Evolutionary conservation across 495 filamentous ascomycete genomes (phyloP).

Genomic region (Clohesyomyces aquaticus): DNA sequence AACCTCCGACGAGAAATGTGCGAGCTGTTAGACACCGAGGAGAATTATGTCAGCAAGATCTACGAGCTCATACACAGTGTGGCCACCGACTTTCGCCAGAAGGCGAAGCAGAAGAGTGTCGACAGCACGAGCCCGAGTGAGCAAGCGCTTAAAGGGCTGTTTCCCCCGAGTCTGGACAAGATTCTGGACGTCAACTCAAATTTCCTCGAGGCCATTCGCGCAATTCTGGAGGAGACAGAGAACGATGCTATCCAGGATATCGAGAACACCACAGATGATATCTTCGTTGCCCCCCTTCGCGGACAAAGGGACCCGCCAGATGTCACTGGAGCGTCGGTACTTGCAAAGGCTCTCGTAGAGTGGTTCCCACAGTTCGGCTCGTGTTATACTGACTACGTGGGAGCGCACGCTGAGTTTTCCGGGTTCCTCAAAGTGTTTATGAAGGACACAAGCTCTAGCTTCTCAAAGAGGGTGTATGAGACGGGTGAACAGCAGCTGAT

Average conservation of each 20-base stretch:
- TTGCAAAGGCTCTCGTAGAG: constrained; percentile 77
- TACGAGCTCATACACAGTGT: constrained; percentile 78
- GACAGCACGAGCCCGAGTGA: constrained; percentile 73
- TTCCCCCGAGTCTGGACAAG: constrained; percentile 74
- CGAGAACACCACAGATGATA: constrained; percentile 37
- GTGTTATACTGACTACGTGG: constrained; percentile 89
- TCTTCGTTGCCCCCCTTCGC: constrained; percentile 35
- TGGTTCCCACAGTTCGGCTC: constrained; percentile 90
- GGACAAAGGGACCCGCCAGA: constrained; percentile 52
- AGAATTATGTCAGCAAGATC: constrained; percentile 85
- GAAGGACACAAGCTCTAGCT: constrained; percentile 73
- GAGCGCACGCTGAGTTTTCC: constrained; percentile 79
- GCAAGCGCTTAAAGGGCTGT: constrained; percentile 72
- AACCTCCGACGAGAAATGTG: constrained; percentile 84
- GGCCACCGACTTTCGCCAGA: constrained; percentile 70
- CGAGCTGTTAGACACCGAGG: constrained; percentile 91
- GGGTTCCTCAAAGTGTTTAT: constrained; percentile 75
- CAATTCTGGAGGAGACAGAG: constrained; percentile 80
- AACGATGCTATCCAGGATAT: constrained; percentile 65
- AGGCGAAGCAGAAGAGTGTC: constrained; percentile 59
- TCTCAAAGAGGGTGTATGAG: constrained; percentile 75
- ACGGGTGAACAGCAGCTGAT: constrained; percentile 89
- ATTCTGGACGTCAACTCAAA: constrained; percentile 78
- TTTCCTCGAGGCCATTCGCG: constrained; percentile 74
- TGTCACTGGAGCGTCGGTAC: constrained; percentile 70